Evolutionary conservation across 495 filamentous ascomycete species (phyloP), one percentile per base, ranked within the genome.

Genomic region (Penicillium antarcticum): DNA sequence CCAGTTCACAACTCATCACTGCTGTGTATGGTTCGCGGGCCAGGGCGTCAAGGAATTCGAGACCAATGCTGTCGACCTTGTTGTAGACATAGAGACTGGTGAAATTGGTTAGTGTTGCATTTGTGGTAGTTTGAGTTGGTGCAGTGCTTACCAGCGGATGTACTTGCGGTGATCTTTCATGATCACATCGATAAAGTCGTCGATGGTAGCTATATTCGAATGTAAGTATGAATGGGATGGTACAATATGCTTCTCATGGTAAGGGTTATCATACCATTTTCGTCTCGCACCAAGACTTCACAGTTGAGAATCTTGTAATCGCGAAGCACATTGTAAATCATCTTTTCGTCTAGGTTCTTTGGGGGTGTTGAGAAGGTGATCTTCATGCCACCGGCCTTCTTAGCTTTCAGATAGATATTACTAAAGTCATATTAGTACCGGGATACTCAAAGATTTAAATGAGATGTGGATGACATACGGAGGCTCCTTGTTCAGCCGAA

Each of bases 301-400:
- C 89, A 94, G 74, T 97, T 99, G 43, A 99, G 83, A 57, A 97
- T 91, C 76, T 97, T 97, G 80, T 97, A 97, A 77, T 99, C 95
- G 44, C 89, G 87, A 31, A 97, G 76, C 62, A 99, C 95, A 73
- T 94, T 95, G 73, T 83, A 94, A 54, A 97, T 80, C 84, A 97
- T 95, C 76, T 95, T 97, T 74, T 97, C 95, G 64, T 97, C 94
- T 39, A 99, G 71, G 47, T 84, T 72, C 64, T 96, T 97, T 7
- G 95, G 92, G 5, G 92, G 86, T 26, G 83, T 75, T 53, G 89
- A 86, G 72, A 99, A 99, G 9, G 87, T 97, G 65, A 97, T 95
- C 69, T 97, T 99, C 90, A 97, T 91, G 32, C 95, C 95, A 41
- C 95, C 95, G 5, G 95, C 89, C 63, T 96, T 97, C 72, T 99